Conservation (phyloP, 129 eudicot species). For the Pseudognaphalium luteoalbum region DNA sequence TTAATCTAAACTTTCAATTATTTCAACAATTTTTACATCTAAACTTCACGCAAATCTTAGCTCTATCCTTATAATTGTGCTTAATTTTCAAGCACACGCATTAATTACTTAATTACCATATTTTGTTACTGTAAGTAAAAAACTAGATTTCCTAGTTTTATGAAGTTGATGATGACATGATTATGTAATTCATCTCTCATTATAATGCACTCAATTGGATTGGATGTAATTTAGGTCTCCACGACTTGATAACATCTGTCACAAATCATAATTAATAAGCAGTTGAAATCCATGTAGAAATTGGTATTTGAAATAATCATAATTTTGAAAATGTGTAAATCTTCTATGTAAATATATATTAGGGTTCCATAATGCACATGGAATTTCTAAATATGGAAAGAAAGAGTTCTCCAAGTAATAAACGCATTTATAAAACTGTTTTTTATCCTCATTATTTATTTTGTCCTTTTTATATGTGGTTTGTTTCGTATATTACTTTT, state of each 20-base stretch:
- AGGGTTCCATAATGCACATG: constrained; percentile 14
- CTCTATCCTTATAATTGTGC: constrained; percentile 1
- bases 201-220: constrained; percentile 12
- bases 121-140: background rate
- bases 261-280: background rate
- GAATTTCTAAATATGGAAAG: constrained; percentile 29
- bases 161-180: constrained; percentile 1
- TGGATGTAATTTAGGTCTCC: constrained; percentile 16
- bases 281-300: background rate
- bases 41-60: constrained; percentile 15
- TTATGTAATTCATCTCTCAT: constrained; percentile 16
- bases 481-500: constrained; percentile 27
- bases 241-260: background rate
- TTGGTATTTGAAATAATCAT: background rate
- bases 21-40: no score
- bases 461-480: constrained; percentile 25
- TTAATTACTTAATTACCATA: background rate
- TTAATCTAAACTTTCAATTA: no score
- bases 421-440: constrained; percentile 12
- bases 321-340: background rate
- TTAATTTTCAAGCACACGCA: background rate
- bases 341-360: background rate
- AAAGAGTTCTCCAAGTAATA: constrained; percentile 34
- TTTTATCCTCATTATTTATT: constrained; percentile 8
- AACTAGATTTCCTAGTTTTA: background rate